Evolutionary conservation across 768 basidiomycete species (phyloP).

Genomic region (Mycena floridula): DNA sequence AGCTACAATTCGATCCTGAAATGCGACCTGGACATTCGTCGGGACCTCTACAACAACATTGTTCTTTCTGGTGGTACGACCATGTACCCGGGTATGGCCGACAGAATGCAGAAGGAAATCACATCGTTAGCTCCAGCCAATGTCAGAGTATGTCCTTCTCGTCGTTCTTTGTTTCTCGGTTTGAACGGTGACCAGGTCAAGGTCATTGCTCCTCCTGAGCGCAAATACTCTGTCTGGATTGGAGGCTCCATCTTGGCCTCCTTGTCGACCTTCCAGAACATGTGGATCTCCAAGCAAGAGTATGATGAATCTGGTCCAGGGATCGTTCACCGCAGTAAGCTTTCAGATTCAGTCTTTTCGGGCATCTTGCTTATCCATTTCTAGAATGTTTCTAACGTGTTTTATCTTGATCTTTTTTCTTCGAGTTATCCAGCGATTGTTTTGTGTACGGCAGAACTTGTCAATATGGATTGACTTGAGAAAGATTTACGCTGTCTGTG

Average conservation of each 20-base stretch:
- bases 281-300: background rate
- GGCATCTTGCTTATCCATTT: too few relatives aligned
- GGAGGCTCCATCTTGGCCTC: background rate
- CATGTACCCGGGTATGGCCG: slow-evolving; percentile 51
- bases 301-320: too few relatives aligned
- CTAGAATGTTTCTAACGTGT: too few relatives aligned
- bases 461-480: too few relatives aligned
- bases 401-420: too few relatives aligned
- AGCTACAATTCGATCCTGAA: slow-evolving; percentile 60
- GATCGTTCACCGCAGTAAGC: background rate
- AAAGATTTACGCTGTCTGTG: too few relatives aligned
- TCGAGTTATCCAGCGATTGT: too few relatives aligned
- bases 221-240: too few relatives aligned
- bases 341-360: too few relatives aligned
- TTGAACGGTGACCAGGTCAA: background rate
- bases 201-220: background rate
- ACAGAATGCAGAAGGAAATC: slow-evolving; percentile 38
- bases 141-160: slow-evolving; percentile 3
- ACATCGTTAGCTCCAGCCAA: slow-evolving; percentile 5
- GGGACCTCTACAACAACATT: slow-evolving; percentile 45
- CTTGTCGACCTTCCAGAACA: background rate
- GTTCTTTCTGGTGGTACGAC: too few relatives aligned
- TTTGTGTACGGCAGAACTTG: too few relatives aligned
- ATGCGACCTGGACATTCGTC: slow-evolving; percentile 46
- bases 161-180: background rate